phyloP scores from a whole-genome alignment of 257 asterid genomes.

The Phtheirospermum japonicum region DNA sequence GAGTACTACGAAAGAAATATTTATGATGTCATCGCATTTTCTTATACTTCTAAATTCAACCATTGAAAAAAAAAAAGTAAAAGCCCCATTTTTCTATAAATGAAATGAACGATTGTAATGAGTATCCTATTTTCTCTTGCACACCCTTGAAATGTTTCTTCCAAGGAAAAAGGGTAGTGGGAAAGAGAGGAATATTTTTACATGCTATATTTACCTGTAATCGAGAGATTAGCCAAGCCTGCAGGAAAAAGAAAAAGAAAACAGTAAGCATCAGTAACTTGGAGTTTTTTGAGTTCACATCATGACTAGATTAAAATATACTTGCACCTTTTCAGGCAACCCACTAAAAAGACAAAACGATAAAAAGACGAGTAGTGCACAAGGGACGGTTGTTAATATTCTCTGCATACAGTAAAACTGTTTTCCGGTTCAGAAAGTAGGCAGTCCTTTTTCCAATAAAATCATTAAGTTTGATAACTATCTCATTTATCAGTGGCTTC shows the following conservation, averaged over 20 bases:
- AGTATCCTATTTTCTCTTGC: slow-evolving; percentile 2
- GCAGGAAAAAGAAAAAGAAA: slow-evolving; percentile 36
- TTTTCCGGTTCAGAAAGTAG: not conserved
- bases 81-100: slow-evolving; percentile 2
- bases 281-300: not conserved
- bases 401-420: not conserved
- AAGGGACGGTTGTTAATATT: not conserved
- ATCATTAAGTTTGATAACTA: not conserved
- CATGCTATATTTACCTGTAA: slow-evolving; percentile 52
- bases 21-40: not conserved
- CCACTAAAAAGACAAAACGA: not conserved
- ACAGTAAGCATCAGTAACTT: slow-evolving; percentile 26
- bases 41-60: not conserved
- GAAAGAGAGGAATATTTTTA: not conserved
- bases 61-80: not conserved
- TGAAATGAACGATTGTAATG: not conserved
- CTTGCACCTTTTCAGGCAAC: not conserved
- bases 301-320: slow-evolving; percentile 15
- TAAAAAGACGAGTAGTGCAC: not conserved
- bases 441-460: not conserved
- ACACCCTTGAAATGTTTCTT: not conserved
- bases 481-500: not conserved
- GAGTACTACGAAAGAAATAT: not conserved
- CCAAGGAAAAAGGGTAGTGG: slow-evolving; percentile 9
- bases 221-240: slow-evolving; percentile 88